Evolutionary conservation across 495 filamentous ascomycete genomes (phyloP), one percentile per base, ranked within the genome.

Genomic region (Xylaria sp.): DNA sequence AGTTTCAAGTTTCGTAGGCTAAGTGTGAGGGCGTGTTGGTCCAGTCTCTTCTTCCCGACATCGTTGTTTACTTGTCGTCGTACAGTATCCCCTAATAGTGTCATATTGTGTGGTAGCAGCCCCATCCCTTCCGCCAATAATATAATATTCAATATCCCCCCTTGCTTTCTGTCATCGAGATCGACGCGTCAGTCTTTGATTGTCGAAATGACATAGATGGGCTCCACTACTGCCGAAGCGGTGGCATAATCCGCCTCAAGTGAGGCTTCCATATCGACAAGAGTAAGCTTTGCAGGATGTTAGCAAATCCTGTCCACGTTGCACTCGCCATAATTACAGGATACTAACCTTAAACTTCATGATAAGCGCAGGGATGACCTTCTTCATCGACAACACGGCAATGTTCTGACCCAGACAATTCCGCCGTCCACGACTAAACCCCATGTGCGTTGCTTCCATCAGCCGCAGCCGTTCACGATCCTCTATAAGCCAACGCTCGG

Each of bases 341-440:
- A 67, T 5, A 72, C 78, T 71, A 24, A 78, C 76, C 44, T 75
- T 71, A 43, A 74, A 75, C 44, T 71, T 73, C 72, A 74, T 73
- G 11, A 91, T 78, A 57, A 92, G 80, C 43, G 85, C 87, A 48
- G 90, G 88, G 43, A 91, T 82, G 15, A 91, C 72, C 77, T 91
- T 91, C 71, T 90, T 88, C 58, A 91, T 86, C 77, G 91, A 89
- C 73, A 92, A 64, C 70, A 87, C 77, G 46, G 85, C 85, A 62
- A 92, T 85, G 72, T 92, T 88, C 74, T 86, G 88, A 17, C 90
- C 90, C 73, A 92, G 86, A 75, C 90, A 92, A 35, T 82, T 85
- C 53, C 90, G 78, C 17, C 82, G 81, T 21, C 90, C 90, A 5
- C 85, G 86, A 43, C 90, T 89, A 75, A 91, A 92, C 53, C 79